phyloP scores from a whole-genome alignment of 2,329 filamentous ascomycete genomes.

The Colletotrichum sp. region DNA sequence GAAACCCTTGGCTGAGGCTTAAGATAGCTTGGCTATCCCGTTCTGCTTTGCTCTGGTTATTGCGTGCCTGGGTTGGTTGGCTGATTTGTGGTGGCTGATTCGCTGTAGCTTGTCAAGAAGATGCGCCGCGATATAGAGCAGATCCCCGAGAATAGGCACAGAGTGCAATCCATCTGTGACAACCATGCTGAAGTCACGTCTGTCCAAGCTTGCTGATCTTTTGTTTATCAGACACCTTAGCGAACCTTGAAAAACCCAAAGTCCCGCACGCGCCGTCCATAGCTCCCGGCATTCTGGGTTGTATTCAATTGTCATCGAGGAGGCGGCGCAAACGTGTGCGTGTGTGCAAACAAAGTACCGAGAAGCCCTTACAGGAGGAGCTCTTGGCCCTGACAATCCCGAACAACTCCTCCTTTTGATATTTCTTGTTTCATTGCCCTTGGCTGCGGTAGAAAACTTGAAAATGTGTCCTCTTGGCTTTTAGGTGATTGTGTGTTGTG shows the following conservation, averaged over 20 bases:
- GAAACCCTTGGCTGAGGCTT: background rate
- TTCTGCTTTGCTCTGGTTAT: background rate
- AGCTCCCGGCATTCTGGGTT: background rate
- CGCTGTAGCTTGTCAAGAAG: background rate
- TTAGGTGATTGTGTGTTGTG: background rate
- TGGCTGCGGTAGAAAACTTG: background rate
- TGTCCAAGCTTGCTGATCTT: background rate
- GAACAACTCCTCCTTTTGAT: background rate
- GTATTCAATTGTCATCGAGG: background rate
- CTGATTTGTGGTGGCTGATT: background rate
- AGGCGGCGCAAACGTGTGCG: background rate
- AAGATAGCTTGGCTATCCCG: background rate
- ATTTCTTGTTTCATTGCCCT: background rate
- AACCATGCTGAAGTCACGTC: background rate
- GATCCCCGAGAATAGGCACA: slow-evolving; percentile 5
- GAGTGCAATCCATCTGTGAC: slow-evolving; percentile 7
- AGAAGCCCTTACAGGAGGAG: background rate
- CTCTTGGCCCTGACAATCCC: background rate
- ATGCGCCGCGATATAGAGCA: background rate
- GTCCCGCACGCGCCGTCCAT: background rate
- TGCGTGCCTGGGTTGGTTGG: background rate
- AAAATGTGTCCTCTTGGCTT: background rate
- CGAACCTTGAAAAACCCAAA: background rate
- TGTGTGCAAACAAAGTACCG: background rate
- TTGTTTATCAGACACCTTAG: slow-evolving; percentile 5